Evolutionary conservation across 2,329 filamentous ascomycete genomes (phyloP).

Genomic region (Pseudogymnoascus sp.): DNA sequence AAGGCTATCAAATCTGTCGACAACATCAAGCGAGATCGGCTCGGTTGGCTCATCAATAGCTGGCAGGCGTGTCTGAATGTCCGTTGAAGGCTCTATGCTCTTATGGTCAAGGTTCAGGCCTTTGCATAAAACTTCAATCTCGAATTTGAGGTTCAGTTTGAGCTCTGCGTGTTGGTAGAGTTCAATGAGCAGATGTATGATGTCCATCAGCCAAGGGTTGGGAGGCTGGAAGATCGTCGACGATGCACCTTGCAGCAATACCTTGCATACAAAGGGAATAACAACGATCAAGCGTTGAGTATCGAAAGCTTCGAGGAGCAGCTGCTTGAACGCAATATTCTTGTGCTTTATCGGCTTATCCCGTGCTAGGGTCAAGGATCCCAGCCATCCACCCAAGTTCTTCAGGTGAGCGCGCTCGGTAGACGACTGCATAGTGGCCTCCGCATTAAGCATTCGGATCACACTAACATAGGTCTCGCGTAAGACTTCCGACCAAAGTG

Average conservation of each 20-base stretch:
- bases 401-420: constrained; percentile 85
- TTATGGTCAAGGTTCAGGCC: constrained; percentile 89
- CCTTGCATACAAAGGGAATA: constrained; percentile 97
- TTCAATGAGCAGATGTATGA: constrained; percentile 83
- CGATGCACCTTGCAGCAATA: constrained; percentile 73
- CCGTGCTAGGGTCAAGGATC: constrained; percentile 83
- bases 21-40: constrained; percentile 53
- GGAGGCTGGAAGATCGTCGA: constrained; percentile 90
- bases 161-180: constrained; percentile 89
- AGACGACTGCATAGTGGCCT: constrained; percentile 75
- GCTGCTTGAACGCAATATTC: constrained; percentile 94
- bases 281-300: constrained; percentile 86
- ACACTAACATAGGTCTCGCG: constrained; percentile 88
- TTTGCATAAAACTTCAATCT: constrained; percentile 96
- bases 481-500: constrained; percentile 81
- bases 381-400: constrained; percentile 90
- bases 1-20: constrained; percentile 79
- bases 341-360: constrained; percentile 94
- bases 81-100: constrained; percentile 77
- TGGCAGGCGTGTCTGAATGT: constrained; percentile 70
- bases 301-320: constrained; percentile 88
- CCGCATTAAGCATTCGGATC: constrained; percentile 81
- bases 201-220: constrained; percentile 97
- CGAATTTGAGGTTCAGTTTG: constrained; percentile 95
- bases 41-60: constrained; percentile 55